Base-by-base conservation (phyloP, 176 grass and related monocot species). In the Chloris gayana region DNA sequence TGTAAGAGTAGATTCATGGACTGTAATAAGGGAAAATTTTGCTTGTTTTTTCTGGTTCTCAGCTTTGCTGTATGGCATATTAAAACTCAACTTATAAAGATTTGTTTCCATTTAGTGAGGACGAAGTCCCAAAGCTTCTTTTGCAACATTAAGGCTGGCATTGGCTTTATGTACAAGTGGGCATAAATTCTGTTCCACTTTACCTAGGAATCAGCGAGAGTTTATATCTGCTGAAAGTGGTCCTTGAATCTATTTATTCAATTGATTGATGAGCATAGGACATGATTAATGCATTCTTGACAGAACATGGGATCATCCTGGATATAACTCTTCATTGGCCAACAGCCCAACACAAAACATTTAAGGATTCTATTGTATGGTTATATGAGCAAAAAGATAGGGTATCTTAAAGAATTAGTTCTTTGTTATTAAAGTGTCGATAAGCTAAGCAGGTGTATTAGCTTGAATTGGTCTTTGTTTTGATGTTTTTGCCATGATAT, bases 151-250 rank as follows among this genome's bases (percentile, higher is more conserved):
- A 70, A 86, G 56, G 17, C 49, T 67, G 39, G 31, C 45, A 44
- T 69, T 64, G 35, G 61, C 74, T 75, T 50, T 84, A 12, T 88
- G 70, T 84, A 76, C 64, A 70, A 22, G 54, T 27, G 46, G 64
- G 27, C 76, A 89, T 85, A 89, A 89, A 85, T 70, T 81, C 45
- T 58, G 47, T 85, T 72, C 37, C 81, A 49, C 64, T 77, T 65
- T 32, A 69, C 77, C 76, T 59, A 51, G 75, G 45, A 71, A 76
- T 80, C 12, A 71, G 69, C 44, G 33, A 67, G 64, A 65, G 58
- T 56, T 70, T 64, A 76, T 89, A 58, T 80, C 56, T 89, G 57
- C 82, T 85, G 72, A 76, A 80, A 65, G 82, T 89, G 87, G 77
- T 77, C 82, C 87, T 71, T 72, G 72, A 46, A 57, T 82, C 67